Conservation (phyloP, 2,329 filamentous ascomycete species). For the Bipolaris victoriae region DNA sequence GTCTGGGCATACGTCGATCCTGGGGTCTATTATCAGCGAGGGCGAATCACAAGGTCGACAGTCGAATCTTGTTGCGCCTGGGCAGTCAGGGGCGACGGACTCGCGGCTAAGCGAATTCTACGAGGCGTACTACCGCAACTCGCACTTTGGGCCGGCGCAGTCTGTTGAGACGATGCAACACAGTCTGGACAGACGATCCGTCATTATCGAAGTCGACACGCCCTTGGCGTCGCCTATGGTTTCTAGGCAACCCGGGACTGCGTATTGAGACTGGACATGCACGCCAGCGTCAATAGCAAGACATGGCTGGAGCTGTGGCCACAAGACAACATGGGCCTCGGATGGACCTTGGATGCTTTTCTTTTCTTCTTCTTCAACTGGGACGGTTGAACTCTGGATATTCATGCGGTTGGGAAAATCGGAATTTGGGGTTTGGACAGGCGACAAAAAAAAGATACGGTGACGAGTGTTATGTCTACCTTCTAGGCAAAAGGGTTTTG, state of each 20-base stretch:
- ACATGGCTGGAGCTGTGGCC: neutral
- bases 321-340: neutral
- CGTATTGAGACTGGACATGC: constrained; percentile 14
- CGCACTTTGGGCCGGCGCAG: constrained; percentile 22
- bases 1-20: constrained; percentile 30
- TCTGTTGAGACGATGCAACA: constrained; percentile 18
- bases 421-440: neutral
- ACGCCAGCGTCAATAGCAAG: neutral
- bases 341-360: neutral
- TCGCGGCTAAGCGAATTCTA: constrained; percentile 49
- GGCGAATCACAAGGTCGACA: constrained; percentile 21
- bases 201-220: constrained; percentile 39
- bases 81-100: constrained; percentile 23
- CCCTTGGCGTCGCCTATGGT: constrained; percentile 35
- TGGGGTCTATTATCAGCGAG: constrained; percentile 21
- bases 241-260: constrained; percentile 26
- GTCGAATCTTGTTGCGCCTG: constrained; percentile 24
- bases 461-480: constrained; percentile 1
- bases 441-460: neutral
- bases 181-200: constrained; percentile 29
- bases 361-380: neutral
- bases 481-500: neutral
- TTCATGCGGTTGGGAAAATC: neutral
- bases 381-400: neutral
- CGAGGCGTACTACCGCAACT: constrained; percentile 48